Percentiles rank a stretch among this genome's conserved stretches.
These are phyloP conservation scores for Irpex sp. DNA, from an alignment of 1,284 basidiomycete genomes.

Conservation along the genomic window DNA sequence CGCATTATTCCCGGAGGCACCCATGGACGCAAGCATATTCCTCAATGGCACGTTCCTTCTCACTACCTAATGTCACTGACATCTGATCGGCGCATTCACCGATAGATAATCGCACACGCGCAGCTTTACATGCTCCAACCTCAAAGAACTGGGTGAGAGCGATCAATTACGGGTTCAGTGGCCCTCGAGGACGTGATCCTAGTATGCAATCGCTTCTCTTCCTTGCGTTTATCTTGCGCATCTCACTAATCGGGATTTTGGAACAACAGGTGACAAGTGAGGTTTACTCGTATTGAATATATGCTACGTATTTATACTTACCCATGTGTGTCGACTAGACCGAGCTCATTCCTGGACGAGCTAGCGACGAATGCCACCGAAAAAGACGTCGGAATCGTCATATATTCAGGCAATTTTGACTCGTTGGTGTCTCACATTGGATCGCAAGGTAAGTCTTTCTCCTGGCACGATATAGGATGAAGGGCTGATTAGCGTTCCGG, in stretches of 20 bases:
- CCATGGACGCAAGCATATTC: constrained; percentile 36
- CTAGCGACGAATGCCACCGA: constrained; percentile 50
- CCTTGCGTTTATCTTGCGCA: not conserved
- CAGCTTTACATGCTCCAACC: constrained; percentile 67
- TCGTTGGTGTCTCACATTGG: not conserved
- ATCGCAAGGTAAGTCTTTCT: not conserved
- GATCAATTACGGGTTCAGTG: constrained; percentile 24
- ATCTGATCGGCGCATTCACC: not conserved
- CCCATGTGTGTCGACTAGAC: constrained; percentile 31
- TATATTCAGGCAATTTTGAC: not conserved
- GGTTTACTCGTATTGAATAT: not conserved
- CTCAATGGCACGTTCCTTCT: constrained; percentile 48
- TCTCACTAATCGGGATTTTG: not conserved
- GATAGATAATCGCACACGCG: constrained; percentile 39
- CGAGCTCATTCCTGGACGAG: constrained; percentile 56
- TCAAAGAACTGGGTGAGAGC: constrained; percentile 52
- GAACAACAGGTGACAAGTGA: not conserved
- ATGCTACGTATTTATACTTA: not conserved
- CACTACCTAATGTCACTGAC: not conserved
- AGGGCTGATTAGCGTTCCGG: not conserved
- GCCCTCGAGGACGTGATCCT: not conserved
- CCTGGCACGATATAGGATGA: not conserved
- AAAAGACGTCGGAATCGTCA: not conserved
- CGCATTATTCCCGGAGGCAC: constrained; percentile 30
- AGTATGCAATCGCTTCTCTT: not conserved